These are phyloP conservation scores for Tardiomyces blankii DNA, from an alignment of 1,139 yeast species.

Conservation along the genomic window DNA sequence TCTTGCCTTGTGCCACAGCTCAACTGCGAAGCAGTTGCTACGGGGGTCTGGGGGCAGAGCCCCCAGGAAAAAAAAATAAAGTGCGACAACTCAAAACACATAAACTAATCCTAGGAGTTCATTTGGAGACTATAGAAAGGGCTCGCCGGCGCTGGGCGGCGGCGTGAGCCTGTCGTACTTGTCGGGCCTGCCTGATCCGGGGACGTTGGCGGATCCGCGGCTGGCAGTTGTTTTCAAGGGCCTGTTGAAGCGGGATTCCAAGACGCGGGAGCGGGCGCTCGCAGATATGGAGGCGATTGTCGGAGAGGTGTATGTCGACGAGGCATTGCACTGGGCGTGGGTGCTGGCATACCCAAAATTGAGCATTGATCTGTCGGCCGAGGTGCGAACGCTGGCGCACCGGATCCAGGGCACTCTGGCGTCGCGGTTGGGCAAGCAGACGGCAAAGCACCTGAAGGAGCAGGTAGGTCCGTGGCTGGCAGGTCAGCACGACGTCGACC, in stretches of 20 bases:
- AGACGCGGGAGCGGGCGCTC: conserved; percentile 75
- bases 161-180: conserved; percentile 59
- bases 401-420: conserved; percentile 50
- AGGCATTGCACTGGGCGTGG: conserved; percentile 57
- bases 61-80: neutral
- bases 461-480: conserved; percentile 63
- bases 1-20: neutral
- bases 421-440: conserved; percentile 42
- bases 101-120: neutral
- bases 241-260: conserved; percentile 64
- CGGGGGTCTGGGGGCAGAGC: neutral
- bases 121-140: neutral
- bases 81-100: neutral
- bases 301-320: conserved; percentile 16
- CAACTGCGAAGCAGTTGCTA: neutral
- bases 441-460: conserved; percentile 55
- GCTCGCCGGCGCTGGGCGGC: neutral
- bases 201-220: conserved; percentile 44
- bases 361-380: conserved; percentile 57
- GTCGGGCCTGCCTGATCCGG: conserved; percentile 67
- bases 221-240: conserved; percentile 61
- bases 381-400: conserved; percentile 52
- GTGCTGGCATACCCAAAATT: conserved; percentile 72
- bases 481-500: conserved; percentile 61
- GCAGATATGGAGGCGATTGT: conserved; percentile 18